Evolutionary conservation across 176 grass and related monocot species (phyloP).

Genomic region (Triticum aestivum): IWGSC_CS_RefSeq_v2.1 NC_057805.1:394144873-394145372

Average conservation of each 20-base stretch:
- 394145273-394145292: neutral
- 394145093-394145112: neutral
- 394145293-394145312: neutral
- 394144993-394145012: neutral
- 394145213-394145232: neutral
- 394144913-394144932: neutral
- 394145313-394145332: neutral
- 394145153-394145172: neutral
- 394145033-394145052: neutral
- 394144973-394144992: neutral
- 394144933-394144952: neutral
- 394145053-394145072: constrained; percentile 17
- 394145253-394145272: neutral
- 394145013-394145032: neutral
- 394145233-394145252: neutral
- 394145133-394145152: neutral
- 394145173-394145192: neutral
- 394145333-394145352: neutral
- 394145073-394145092: constrained; percentile 11
- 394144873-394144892: constrained; percentile 4
- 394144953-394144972: neutral
- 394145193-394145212: neutral
- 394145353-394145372: neutral
- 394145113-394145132: neutral
- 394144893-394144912: neutral